Evolutionary conservation across 2,329 filamentous ascomycete species (phyloP), one percentile per base, ranked within the genome.

Genomic region (Cladosporium sp.): DNA sequence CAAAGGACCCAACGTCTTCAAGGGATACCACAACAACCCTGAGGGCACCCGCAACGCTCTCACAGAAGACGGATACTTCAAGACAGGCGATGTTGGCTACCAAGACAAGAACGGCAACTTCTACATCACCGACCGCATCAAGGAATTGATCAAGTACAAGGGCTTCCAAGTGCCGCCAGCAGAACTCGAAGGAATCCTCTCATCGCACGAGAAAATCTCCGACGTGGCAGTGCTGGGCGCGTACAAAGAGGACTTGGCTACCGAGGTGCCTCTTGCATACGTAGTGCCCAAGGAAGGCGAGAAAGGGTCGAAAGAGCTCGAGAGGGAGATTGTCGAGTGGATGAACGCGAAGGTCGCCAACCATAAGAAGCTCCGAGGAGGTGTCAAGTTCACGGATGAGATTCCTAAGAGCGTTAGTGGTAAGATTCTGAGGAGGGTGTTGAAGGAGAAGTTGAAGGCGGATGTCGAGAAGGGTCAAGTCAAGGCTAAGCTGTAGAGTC

Each of bases 61-160:
- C 54, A 86, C 85, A 2, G 58, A 72, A 0, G 88, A 94, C 56
- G 88, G 88, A 1, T 96, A 83, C 73, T 95, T 95, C 77, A 91
- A 85, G 68, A 95, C 91, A 0, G 91, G 91, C 2, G 91, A 96
- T 61, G 83, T 95, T 20, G 87, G 88, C 3, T 83, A 87, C 56
- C 80, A 87, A 60, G 88, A 95, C 62, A 72, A 78, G 39, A 77
- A 86, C 43, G 86, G 86, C 25, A 88, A 94, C 63, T 88, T 94
- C 61, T 95, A 84, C 72, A 92, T 95, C 64, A 95, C 91, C 1
- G 91, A 96, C 64, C 84, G 90, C 6, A 76, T 89, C 30, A 90
- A 84, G 67, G 80, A 83, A 65, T 61, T 83, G 50, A 83, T 83
- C 63, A 81, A 86, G 67, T 85, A 79, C 52, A 65, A 63, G 29